Base-by-base conservation (phyloP, 23 red algal genomes). In the Agarophyton chilense region DNA sequence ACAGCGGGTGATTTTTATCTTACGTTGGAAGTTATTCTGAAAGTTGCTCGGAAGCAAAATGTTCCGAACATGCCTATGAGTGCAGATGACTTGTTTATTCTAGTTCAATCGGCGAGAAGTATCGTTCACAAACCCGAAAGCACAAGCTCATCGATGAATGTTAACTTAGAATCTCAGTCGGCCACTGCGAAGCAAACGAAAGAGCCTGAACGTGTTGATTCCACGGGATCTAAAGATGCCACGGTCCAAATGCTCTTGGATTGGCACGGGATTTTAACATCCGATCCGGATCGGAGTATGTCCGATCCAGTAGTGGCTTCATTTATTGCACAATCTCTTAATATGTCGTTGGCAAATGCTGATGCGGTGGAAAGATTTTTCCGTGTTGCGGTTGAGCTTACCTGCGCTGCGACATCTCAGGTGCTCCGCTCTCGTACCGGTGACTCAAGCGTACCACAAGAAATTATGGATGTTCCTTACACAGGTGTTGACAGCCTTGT, bases 1-100 rank as follows among this genome's bases (percentile, higher is more conserved):
- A 94, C 92, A 25, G 65, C 95, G n/a, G 85, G 74, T 12, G 95
- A 98, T 51, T 84, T 94, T 54, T 84, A 72, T 44, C 55, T 79
- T 10, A 92, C 90, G 14, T 24, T 98, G 38, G 95, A 98, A 31
- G 72, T 71, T 49, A 81, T 98, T 26, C 52, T 54, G 14, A 95
- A 95, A 78, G 67, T 87, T 66, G 93, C 73, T 19, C 71, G 73
- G 2, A 64, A 86, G 35, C 44, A 66, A n/a, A 78, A 78, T 16
- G 19, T 75, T 8, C 40, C 61, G 4, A 73, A 65, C 33, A 65
- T 82, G 45, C 52, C 83, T 17, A 53, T 60, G 39, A 65, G 73
- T 31, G 35, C 92, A 40, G 92, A 87, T 13, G 92, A 84, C 33
- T 51, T 95, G 33, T 26, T 79, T 57, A 39, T 55, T n/a, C 84